A percentile compares a stretch with the other conserved stretches of the same genome.
Evolutionary conservation across 1,139 yeast species (phyloP).

Genomic region (Dujonia santamariae): DNA sequence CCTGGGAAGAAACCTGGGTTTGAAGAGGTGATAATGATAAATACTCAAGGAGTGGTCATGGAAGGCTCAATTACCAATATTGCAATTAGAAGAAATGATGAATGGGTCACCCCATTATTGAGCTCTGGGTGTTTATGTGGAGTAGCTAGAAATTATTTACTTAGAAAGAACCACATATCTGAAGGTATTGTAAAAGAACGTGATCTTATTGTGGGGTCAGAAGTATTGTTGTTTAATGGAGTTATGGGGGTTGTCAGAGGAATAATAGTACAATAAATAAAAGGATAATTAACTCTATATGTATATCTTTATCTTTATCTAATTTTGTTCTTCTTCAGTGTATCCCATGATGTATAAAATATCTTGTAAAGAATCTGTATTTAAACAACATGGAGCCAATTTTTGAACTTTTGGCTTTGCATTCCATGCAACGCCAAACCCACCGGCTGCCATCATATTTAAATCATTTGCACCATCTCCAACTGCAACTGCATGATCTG

Average conservation of each 20-base stretch:
- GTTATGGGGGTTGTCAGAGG: constrained; percentile 79
- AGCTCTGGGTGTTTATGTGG: constrained; percentile 85
- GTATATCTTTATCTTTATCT: constrained; percentile 14
- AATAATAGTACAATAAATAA: constrained; percentile 20
- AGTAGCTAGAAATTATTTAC: constrained; percentile 65
- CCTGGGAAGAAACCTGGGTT: constrained; percentile 33
- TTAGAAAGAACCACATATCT: constrained; percentile 51
- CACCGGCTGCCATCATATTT: constrained; percentile 88
- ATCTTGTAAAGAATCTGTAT: constrained; percentile 66
- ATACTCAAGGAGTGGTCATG: constrained; percentile 57
- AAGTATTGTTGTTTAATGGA: constrained; percentile 73
- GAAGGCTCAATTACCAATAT: constrained; percentile 88
- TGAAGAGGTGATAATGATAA: constrained; percentile 72
- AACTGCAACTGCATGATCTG: constrained; percentile 69
- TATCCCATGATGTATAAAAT: constrained; percentile 80
- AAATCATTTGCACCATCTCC: constrained; percentile 98
- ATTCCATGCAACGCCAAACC: constrained; percentile 95
- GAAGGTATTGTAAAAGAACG: constrained; percentile 50
- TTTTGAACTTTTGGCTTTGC: constrained; percentile 91
- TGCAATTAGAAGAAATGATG: constrained; percentile 51
- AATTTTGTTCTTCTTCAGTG: constrained; percentile 46
- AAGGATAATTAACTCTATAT: constrained; percentile 2
- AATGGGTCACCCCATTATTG: constrained; percentile 79
- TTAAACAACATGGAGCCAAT: constrained; percentile 78
- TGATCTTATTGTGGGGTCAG: constrained; percentile 58